phyloP scores from a whole-genome alignment of 139 green algal species.

The Zygnema circumcarinatum region DNA sequence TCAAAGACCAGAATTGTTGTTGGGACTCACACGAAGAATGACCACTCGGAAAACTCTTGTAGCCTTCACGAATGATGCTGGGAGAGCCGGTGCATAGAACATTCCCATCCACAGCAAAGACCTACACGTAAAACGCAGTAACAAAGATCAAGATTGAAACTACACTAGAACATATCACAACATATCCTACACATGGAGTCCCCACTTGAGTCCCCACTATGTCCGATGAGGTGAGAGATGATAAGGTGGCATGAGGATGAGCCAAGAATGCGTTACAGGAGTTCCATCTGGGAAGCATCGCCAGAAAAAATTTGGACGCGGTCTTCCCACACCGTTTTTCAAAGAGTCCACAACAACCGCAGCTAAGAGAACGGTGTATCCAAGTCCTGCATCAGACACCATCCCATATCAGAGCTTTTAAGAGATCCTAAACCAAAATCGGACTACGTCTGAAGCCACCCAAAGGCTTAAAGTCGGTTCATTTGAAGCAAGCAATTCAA shows the following conservation, averaged over 20 bases:
- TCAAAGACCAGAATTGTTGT: no score
- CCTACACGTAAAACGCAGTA: neutral
- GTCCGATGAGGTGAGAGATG: neutral
- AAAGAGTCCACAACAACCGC: slow-evolving; percentile 38
- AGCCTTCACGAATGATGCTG: slow-evolving; percentile 34
- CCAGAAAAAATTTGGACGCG: slow-evolving; percentile 42
- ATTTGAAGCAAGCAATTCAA: no score
- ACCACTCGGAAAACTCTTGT: slow-evolving; percentile 53
- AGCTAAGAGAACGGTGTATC: neutral
- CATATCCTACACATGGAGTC: neutral
- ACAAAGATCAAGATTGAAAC: neutral
- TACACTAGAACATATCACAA: neutral
- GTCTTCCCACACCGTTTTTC: slow-evolving; percentile 31
- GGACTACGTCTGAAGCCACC: no score
- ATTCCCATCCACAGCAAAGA: slow-evolving; percentile 37
- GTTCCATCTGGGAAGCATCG: slow-evolving; percentile 44
- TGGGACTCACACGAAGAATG: slow-evolving; percentile 34
- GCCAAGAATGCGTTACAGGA: no score
- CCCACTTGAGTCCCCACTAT: neutral
- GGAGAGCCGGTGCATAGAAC: slow-evolving; percentile 36
- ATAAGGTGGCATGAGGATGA: no score
- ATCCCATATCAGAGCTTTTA: no score
- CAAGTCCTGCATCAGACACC: slow-evolving; percentile 39
- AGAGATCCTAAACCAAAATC: no score
- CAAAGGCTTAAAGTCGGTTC: no score